Evolutionary conservation across 371 early-diverging fungal species (phyloP).

Genomic region (Coemansia sp.): DNA sequence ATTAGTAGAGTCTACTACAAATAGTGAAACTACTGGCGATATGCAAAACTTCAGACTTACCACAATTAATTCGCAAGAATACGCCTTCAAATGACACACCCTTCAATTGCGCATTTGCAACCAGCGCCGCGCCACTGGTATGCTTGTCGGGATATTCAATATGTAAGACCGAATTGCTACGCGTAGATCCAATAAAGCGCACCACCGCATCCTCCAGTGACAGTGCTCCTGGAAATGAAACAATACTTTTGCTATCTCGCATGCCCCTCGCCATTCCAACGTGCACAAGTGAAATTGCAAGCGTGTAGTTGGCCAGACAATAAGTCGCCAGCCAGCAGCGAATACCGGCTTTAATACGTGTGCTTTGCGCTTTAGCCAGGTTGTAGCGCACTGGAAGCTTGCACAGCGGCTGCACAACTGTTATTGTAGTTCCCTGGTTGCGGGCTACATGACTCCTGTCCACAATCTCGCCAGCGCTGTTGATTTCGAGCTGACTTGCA

Average conservation of each 20-base stretch:
- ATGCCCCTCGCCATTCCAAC: not conserved
- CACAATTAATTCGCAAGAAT: slow-evolving; percentile 4
- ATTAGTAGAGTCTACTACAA: not conserved
- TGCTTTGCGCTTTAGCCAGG: slow-evolving; percentile 17
- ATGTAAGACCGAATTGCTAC: not conserved
- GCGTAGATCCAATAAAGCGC: slow-evolving; percentile 7
- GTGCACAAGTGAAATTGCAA: slow-evolving; percentile 2
- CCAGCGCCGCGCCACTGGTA: not conserved
- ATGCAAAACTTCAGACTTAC: not conserved
- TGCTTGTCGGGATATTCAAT: not conserved
- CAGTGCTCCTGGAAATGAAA: slow-evolving; percentile 6
- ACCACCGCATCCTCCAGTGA: slow-evolving; percentile 7
- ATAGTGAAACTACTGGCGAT: not conserved
- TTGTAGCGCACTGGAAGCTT: slow-evolving; percentile 32
- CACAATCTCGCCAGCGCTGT: not conserved
- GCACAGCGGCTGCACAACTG: slow-evolving; percentile 27
- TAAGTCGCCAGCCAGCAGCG: slow-evolving; percentile 18
- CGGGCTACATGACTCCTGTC: slow-evolving; percentile 12
- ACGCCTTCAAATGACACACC: slow-evolving; percentile 21
- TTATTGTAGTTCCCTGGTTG: slow-evolving; percentile 21
- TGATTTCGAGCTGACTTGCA: slow-evolving; percentile 15
- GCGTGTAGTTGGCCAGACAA: slow-evolving; percentile 25
- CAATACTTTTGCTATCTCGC: not conserved
- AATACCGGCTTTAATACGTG: slow-evolving; percentile 15
- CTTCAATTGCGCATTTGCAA: not conserved